Evolutionary conservation across 345 rosid species (phyloP).

Genomic region (Eucalyptus sp.): DNA sequence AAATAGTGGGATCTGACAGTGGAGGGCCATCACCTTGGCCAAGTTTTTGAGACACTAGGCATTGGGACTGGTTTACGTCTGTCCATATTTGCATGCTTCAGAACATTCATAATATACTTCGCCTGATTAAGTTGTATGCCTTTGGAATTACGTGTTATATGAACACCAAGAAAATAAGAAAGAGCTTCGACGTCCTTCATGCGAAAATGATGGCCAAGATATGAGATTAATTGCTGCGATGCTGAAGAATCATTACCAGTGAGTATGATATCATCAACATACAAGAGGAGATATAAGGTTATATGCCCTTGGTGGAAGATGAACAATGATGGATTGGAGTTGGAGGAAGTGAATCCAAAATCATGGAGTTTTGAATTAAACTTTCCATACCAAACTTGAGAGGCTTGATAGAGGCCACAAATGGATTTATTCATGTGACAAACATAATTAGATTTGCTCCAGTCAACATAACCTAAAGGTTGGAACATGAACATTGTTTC

Average conservation of each 20-base stretch:
- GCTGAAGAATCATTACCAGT: neutral
- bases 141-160: too few relatives aligned
- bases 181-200: too few relatives aligned
- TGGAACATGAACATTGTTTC: neutral
- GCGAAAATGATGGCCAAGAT: too few relatives aligned
- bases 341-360: neutral
- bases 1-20: too few relatives aligned
- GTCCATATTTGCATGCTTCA: too few relatives aligned
- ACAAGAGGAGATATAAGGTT: neutral
- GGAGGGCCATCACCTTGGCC: too few relatives aligned
- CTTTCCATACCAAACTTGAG: neutral
- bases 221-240: too few relatives aligned
- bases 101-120: too few relatives aligned
- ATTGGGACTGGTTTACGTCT: too few relatives aligned
- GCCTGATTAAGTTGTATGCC: too few relatives aligned
- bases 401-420: neutral
- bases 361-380: neutral
- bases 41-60: too few relatives aligned
- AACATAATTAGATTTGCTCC: neutral
- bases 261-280: neutral
- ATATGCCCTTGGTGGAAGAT: neutral
- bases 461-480: neutral
- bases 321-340: neutral
- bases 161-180: too few relatives aligned
- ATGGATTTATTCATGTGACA: neutral